Evolutionary conservation across 768 basidiomycete genomes (phyloP).

Genomic region (Tylopilus plumbeoviolaceoides): DNA sequence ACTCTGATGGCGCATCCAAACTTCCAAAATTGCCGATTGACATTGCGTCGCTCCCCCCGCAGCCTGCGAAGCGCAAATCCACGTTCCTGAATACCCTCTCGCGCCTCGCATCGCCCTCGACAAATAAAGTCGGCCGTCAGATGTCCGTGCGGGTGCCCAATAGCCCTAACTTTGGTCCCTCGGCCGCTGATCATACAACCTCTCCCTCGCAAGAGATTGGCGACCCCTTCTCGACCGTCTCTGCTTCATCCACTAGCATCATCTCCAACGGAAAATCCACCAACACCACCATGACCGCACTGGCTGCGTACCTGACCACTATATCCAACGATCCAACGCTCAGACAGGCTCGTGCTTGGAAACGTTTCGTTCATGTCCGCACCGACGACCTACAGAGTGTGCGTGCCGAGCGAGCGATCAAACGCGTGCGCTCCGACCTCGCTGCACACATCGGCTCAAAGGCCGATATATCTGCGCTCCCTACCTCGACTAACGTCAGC

Average conservation of each 20-base stretch:
- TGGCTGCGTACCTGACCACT: conserved; percentile 78
- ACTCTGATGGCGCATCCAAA: conserved; percentile 51
- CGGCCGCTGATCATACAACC: conserved; percentile 33
- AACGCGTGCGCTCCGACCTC: conserved; percentile 81
- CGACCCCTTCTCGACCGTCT: conserved; percentile 57
- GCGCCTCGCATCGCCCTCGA: conserved; percentile 71
- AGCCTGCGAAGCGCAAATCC: conserved; percentile 68
- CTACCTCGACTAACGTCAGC: conserved; percentile 24
- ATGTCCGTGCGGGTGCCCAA: conserved; percentile 33
- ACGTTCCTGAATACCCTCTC: conserved; percentile 85
- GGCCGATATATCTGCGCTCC: conserved; percentile 22
- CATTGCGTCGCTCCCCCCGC: conserved; percentile 44
- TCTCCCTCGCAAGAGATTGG: conserved; percentile 53
- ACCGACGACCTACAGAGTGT: conserved; percentile 87
- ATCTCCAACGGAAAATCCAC: conserved; percentile 24
- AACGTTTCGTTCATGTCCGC: conserved; percentile 79
- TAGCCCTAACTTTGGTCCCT: conserved; percentile 31
- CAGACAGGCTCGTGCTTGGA: conserved; percentile 70
- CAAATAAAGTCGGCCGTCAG: conserved; percentile 46
- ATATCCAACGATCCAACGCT: conserved; percentile 64
- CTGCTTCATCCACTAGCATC: conserved; percentile 25
- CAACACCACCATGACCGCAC: conserved; percentile 55
- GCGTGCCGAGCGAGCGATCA: conserved; percentile 82
- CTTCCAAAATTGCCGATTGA: conserved; percentile 64
- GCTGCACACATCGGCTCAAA: conserved; percentile 60